Evolutionary conservation across 257 asterid species (phyloP).

Genomic region (Solanum stenotomum): DNA sequence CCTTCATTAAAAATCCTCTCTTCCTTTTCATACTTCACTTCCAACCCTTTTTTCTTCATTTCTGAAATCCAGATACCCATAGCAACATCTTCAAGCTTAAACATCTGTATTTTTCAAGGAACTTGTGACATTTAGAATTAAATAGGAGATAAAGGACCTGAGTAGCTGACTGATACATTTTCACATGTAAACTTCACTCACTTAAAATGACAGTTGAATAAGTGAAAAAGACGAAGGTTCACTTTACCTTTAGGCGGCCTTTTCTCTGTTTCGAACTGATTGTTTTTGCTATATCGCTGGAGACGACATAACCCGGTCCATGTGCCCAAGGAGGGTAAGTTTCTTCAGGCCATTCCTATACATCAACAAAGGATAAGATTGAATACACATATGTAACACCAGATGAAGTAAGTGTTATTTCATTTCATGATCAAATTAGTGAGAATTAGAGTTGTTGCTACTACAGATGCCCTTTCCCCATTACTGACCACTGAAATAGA

Average conservation of each 20-base stretch:
- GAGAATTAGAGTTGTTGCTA: not conserved
- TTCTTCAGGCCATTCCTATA: conserved; percentile 87
- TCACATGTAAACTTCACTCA: not conserved
- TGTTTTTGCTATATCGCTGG: conserved; percentile 69
- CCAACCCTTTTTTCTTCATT: conserved; percentile 58
- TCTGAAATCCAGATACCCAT: conserved; percentile 97
- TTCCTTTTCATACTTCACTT: conserved; percentile 64
- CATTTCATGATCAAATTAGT: not conserved
- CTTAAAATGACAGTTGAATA: not conserved
- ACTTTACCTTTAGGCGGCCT: conserved; percentile 60
- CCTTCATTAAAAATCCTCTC: conserved; percentile 73
- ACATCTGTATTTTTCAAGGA: conserved; percentile 40
- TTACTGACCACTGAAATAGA: not conserved
- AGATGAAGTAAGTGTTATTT: not conserved
- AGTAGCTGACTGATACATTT: not conserved
- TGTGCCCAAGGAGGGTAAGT: conserved; percentile 91
- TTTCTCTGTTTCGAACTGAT: conserved; percentile 49
- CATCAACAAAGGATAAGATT: conserved; percentile 8
- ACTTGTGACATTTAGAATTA: not conserved
- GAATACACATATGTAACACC: not conserved
- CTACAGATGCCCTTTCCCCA: not conserved
- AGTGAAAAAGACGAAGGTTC: not conserved
- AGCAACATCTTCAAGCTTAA: conserved; percentile 94
- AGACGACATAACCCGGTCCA: conserved; percentile 89
- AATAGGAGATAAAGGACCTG: not conserved